Base-by-base conservation (phyloP, 441 rosid genomes). In the Euphorbia schlechtendalii region DNA sequence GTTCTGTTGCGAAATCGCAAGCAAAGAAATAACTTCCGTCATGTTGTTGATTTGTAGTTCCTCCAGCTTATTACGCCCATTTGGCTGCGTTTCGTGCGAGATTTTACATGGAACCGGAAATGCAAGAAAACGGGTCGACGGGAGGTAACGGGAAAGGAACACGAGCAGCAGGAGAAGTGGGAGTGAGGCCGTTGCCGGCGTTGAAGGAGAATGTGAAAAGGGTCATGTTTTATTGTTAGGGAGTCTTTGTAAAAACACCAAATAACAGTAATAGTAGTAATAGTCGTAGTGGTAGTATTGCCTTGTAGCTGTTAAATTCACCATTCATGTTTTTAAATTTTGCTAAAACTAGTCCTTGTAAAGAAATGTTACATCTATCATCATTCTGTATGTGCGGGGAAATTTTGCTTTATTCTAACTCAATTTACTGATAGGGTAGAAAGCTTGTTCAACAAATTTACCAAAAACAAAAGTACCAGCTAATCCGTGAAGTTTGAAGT, bases 31-130 rank as follows among this genome's bases (percentile, higher is more conserved):
- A n/a, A n/a, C n/a, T n/a, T n/a, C 45, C 12, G 14, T 12, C 2
- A 3, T 41, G 59, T 5, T 11, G 15, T 69, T 67, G 32, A 73
- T n/a, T 14, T 78, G 82, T 77, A 95, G 99, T 95, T 76, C 99
- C 99, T 41, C 99, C 99, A 0, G 99, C 99, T 51, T 88, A 95
- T 70, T 95, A 95, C 63, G 99, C 99, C 0, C 99, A 92, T 74
- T 81, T 95, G 61, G 99, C 99, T 8, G 98, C 99, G 36, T 95
- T 90, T 53, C 87, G 99, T 1, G 98, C 99, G 2, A 84, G 99
- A 21, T 95, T 92, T 77, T 95, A 95, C 87, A 71, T 83, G 87
- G 99, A 95, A 71, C 98, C 99, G 0, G 95, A 86, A 74, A 71
- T 78, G 73, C 97, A 85, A 71, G 99, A 92, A 36, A 90, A 83